These are phyloP conservation scores for Paramyrothecium sp. DNA, from an alignment of 2,329 filamentous ascomycete species.

Conservation along the genomic window DNA sequence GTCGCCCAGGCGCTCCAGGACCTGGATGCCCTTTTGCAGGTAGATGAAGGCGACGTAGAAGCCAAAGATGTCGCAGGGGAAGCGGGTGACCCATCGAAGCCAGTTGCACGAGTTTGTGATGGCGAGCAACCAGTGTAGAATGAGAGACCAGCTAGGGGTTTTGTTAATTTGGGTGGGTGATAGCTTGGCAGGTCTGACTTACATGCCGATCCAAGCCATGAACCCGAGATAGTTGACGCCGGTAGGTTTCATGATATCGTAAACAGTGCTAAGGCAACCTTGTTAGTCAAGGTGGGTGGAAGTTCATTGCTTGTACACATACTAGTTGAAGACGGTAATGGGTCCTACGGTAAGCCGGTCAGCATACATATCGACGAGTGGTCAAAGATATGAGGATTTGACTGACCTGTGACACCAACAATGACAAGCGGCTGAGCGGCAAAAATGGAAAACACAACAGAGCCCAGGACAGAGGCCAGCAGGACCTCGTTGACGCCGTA, in stretches of 20 bases:
- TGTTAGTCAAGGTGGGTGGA: background rate
- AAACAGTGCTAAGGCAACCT: constrained; percentile 62
- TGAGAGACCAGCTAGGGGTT: constrained; percentile 66
- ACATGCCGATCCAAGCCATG: constrained; percentile 88
- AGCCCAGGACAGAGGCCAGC: constrained; percentile 78
- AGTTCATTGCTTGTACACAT: constrained; percentile 19
- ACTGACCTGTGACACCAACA: constrained; percentile 76
- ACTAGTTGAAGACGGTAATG: constrained; percentile 92
- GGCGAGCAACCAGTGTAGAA: constrained; percentile 83
- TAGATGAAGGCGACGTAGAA: constrained; percentile 94
- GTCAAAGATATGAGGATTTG: background rate
- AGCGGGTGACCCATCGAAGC: constrained; percentile 85
- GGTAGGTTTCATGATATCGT: constrained; percentile 77
- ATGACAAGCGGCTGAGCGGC: constrained; percentile 86
- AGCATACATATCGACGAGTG: background rate
- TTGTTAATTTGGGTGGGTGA: constrained; percentile 1
- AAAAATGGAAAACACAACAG: constrained; percentile 76
- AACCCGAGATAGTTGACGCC: constrained; percentile 83
- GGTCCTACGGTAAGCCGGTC: constrained; percentile 50
- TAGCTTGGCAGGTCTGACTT: constrained; percentile 24
- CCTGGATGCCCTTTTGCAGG: constrained; percentile 86
- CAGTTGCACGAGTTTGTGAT: constrained; percentile 85
- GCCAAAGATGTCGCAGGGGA: constrained; percentile 91
- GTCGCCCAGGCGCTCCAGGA: constrained; percentile 72
- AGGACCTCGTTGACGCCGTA: constrained; percentile 91